phyloP scores from a whole-genome alignment of 1,284 basidiomycete species.

The Rugosomyces carneus region DNA sequence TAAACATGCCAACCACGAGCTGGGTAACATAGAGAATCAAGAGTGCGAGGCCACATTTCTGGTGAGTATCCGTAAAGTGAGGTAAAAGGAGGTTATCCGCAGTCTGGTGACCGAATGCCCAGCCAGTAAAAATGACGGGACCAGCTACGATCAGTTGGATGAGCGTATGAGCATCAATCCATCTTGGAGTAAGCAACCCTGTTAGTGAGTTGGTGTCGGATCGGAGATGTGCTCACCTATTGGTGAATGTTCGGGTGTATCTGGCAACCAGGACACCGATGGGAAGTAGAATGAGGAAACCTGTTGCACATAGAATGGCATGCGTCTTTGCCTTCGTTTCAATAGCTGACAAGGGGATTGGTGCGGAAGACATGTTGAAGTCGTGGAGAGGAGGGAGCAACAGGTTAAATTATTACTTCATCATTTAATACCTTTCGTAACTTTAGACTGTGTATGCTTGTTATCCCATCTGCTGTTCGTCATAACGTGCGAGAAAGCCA shows the following conservation, averaged over 20 bases:
- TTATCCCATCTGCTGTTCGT: not conserved
- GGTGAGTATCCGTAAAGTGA: slow-evolving; percentile 39
- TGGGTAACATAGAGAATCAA: slow-evolving; percentile 53
- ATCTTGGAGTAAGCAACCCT: slow-evolving; percentile 28
- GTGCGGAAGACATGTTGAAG: slow-evolving; percentile 15
- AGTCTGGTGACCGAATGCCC: slow-evolving; percentile 35
- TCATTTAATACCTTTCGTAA: not conserved
- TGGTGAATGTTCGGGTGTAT: slow-evolving; percentile 45
- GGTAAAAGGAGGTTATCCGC: slow-evolving; percentile 24
- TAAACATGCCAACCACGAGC: slow-evolving; percentile 40
- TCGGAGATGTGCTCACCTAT: slow-evolving; percentile 26
- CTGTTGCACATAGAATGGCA: slow-evolving; percentile 42
- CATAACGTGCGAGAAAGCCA: not conserved
- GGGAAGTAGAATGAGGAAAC: slow-evolving; percentile 57
- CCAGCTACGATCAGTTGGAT: slow-evolving; percentile 41
- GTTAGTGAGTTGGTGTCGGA: not conserved
- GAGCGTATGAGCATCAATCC: slow-evolving; percentile 48
- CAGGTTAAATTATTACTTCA: not conserved
- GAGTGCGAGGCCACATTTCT: slow-evolving; percentile 51
- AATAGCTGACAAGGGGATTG: slow-evolving; percentile 22
- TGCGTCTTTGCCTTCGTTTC: slow-evolving; percentile 37
- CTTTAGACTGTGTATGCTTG: not conserved
- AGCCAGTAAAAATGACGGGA: slow-evolving; percentile 46
- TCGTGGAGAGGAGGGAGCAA: not conserved
- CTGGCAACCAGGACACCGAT: slow-evolving; percentile 52